Evolutionary conservation across 345 rosid species (phyloP), one percentile per base, ranked within the genome.

Genomic region (Microcos paniculata): DNA sequence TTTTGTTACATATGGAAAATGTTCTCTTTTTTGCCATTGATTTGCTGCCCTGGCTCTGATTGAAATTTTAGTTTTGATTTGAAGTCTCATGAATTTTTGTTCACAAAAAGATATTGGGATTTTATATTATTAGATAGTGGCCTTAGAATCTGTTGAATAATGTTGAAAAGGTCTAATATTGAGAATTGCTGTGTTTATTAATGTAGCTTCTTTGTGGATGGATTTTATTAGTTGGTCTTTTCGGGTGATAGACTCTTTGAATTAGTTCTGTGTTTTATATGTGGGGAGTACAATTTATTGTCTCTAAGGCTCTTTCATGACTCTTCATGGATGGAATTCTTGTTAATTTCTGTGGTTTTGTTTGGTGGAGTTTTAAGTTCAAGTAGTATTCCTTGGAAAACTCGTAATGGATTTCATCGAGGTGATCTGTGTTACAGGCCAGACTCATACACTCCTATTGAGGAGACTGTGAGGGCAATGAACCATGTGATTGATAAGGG

Each of bases 401-500:
- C 49, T 63, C 19, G 46, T 4, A 8, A 40, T 30, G 2, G 49
- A n/a, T 24, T 63, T 46, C 49, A 45, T 35, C 30, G n/a, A 11
- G 79, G 31, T 79, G 45, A 33, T 55, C 11, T 83, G 1, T 71
- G 59, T 68, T 14, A 75, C 86, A 96, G 99, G 90, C 98, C 99
- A 0, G 99, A 96, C 80, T 7, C 83, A 12, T 87, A 88, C 4
- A 93, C 98, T 2, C 98, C 99, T 21, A 90, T 92, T 38, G 99
- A 96, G 79, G 99, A 96, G 86, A 96, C 99, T 0, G 99, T 96
- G 59, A 89, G 97, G 84, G 97, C 97, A 4, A 96, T 96, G 97
- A 96, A 93, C 77, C 84, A 90, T 67, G 96, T 93, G 73, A 93
- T 96, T 56, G 99, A 96, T 76, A 93, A 96, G 74, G 99, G 99